Base-by-base conservation (phyloP, 2,329 filamentous ascomycete species). In the Colletotrichum musicola region DNA sequence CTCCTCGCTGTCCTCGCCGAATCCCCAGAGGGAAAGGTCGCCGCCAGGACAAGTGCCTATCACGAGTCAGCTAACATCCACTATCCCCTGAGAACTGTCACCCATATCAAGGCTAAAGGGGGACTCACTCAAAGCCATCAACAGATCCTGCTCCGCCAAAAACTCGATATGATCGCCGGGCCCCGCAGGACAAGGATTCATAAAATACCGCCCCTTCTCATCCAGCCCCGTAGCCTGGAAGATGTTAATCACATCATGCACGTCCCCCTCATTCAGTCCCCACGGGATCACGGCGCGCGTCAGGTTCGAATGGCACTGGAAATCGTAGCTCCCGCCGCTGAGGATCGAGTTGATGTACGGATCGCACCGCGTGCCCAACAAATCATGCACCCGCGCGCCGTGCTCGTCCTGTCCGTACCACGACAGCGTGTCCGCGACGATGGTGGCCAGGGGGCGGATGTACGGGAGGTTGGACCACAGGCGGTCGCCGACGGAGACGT, bases 161-260 rank as follows among this genome's bases (percentile, higher is more conserved):
- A 96, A 94, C 78, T 94, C 92, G 64, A 95, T 88, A 64, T 85
- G 89, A 66, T 90, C 88, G 0, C 84, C 86, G 6, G 78, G 72
- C 62, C 81, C 77, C 0, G 88, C 88, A 0, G 88, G 88, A 65
- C 84, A 87, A 0, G 88, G 85, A 65, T 85, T 89, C 86, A 97
- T 97, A 69, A 93, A 95, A 72, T 95, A 95, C 60, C 89, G 86
- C 0, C 92, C 93, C 68, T 90, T 75, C 61, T 87, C 83, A 74
- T 96, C 91, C 54, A 96, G 77, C 0, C 93, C 93, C 0, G 93
- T 96, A 6, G 95, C 92, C 77, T 97, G 93, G 76, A 97, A 96
- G 3, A 97, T 84, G 75, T 97, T 97, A 62, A 97, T 84, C 0
- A 97, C 93, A 77, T 97, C 93, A 74, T 97, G 93, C 1, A 96